These are phyloP conservation scores for Achaetomium macrosporum DNA, from an alignment of 2,329 filamentous ascomycete genomes.

Conservation along the genomic window DNA sequence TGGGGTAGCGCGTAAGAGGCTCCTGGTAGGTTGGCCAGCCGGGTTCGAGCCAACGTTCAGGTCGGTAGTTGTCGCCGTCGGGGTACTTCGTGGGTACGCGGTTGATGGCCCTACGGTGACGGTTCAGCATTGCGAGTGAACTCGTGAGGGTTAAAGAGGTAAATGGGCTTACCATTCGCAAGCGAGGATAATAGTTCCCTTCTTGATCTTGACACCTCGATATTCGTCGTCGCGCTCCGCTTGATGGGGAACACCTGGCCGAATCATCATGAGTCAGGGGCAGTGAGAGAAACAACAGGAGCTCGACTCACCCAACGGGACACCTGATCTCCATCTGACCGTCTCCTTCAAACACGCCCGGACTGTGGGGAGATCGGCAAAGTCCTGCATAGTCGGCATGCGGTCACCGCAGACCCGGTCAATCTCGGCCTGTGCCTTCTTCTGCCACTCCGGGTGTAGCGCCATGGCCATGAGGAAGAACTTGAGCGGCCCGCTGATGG, in stretches of 20 bases:
- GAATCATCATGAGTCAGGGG: background rate
- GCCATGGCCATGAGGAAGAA: conserved; percentile 50
- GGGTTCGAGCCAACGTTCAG: conserved; percentile 58
- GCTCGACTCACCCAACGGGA: conserved; percentile 40
- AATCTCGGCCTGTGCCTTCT: conserved; percentile 50
- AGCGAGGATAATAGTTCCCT: conserved; percentile 44
- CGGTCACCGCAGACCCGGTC: conserved; percentile 50
- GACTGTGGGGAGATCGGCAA: conserved; percentile 45
- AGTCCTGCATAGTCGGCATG: conserved; percentile 46
- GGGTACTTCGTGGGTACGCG: conserved; percentile 55
- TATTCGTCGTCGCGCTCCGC: conserved; percentile 43
- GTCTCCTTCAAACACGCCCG: conserved; percentile 54
- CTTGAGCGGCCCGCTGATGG: conserved; percentile 43
- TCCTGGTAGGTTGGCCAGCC: conserved; percentile 59
- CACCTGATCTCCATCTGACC: conserved; percentile 51
- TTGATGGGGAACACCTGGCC: conserved; percentile 43
- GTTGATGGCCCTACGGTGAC: conserved; percentile 44
- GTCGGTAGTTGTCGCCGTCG: conserved; percentile 56
- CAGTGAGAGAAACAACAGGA: no score
- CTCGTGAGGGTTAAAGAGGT: no score
- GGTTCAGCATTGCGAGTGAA: background rate
- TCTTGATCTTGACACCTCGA: conserved; percentile 42
- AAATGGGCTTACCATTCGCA: conserved; percentile 41
- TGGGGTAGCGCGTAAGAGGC: conserved; percentile 57
- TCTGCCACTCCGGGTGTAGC: conserved; percentile 47